Base-by-base conservation (phyloP, 1,284 basidiomycete species). In the Entoloma clypeatum region DNA sequence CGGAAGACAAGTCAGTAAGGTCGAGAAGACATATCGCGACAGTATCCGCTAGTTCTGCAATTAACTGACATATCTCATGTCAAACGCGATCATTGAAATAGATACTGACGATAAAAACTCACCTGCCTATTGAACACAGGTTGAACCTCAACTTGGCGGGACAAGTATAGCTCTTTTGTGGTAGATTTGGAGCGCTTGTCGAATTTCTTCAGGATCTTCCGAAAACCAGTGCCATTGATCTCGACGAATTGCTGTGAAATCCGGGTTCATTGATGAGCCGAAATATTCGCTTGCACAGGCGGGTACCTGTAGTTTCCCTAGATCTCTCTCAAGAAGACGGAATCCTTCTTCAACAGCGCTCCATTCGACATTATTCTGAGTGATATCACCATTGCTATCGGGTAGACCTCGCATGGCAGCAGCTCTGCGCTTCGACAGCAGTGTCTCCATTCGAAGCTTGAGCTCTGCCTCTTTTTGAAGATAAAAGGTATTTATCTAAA, bases 121-220 rank as follows among this genome's bases (percentile, higher is more conserved):
- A 86, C 87, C 72, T 98, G 93, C 65, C 96, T 78, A 60, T 97
- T 96, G 67, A 98, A 97, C 32, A 93, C 92, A 3, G 95, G 96
- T 59, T 99, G 96, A 9, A 98, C 91, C 53, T 99, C 96, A 8
- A 99, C 95, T 63, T 99, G 96, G 24, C 96, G 83, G 38, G 92
- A 82, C 24, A 99, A 79, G 63, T 99, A 99, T 8, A 99, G 74
- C 61, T 99, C 96, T 64, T 96, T 98, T 11, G 89, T 98, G 24
- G 86, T 87, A 10, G 86, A 93, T 51, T 88, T 98, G 27, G 89
- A 93, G 42, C 91, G 80, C 67, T 99, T 99, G 68, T 99, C 96
- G 80, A 93, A 99, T 62, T 99, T 99, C 59, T 99, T 99, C 49
- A 98, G 67, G 41, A 99, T 99, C 65, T 99, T 99, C 38, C 95